A percentile compares a stretch with the other conserved stretches of the same genome.
Evolutionary conservation across 495 filamentous ascomycete genomes (phyloP).

Genomic region (Aspergillus homomorphus): DNA sequence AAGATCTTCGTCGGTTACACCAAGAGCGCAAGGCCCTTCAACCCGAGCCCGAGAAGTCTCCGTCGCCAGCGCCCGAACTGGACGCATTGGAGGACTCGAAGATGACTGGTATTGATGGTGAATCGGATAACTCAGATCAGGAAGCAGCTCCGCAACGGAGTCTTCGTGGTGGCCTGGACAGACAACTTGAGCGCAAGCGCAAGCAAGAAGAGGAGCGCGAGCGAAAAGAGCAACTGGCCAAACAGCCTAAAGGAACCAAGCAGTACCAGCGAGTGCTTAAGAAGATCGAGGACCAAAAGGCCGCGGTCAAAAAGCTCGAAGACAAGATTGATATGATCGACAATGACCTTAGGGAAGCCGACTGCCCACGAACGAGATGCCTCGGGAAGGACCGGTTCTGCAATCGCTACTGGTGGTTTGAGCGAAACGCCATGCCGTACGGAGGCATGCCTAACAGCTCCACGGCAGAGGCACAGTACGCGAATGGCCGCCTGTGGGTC

Average conservation of each 20-base stretch:
- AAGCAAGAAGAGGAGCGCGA: slow-evolving; percentile 83
- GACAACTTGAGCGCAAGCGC: slow-evolving; percentile 73
- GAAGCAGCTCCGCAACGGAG: slow-evolving; percentile 63
- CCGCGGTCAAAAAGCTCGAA: slow-evolving; percentile 73
- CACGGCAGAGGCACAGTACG: slow-evolving; percentile 80
- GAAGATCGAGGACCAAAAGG: slow-evolving; percentile 82
- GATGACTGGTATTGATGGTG: slow-evolving; percentile 63
- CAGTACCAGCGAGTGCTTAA: slow-evolving; percentile 82
- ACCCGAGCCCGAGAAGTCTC: slow-evolving; percentile 61
- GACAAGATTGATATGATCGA: slow-evolving; percentile 79
- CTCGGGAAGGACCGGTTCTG: slow-evolving; percentile 93
- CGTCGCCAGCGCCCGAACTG: slow-evolving; percentile 59
- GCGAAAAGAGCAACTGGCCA: slow-evolving; percentile 72
- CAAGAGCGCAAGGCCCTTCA: slow-evolving; percentile 84
- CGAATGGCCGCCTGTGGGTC: slow-evolving; percentile 93
- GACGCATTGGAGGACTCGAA: slow-evolving; percentile 59
- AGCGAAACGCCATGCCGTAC: slow-evolving; percentile 97
- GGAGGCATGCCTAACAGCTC: slow-evolving; percentile 84
- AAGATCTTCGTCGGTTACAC: slow-evolving; percentile 78
- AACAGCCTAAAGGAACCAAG: slow-evolving; percentile 82
- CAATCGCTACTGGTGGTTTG: slow-evolving; percentile 99
- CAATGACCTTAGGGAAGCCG: slow-evolving; percentile 87
- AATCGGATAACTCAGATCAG: slow-evolving; percentile 59
- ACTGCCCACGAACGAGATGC: slow-evolving; percentile 83
- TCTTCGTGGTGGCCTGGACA: slow-evolving; percentile 72